Evolutionary conservation across 1,284 basidiomycete genomes (phyloP).

Genomic region (Wallemia ichthyophaga): DNA sequence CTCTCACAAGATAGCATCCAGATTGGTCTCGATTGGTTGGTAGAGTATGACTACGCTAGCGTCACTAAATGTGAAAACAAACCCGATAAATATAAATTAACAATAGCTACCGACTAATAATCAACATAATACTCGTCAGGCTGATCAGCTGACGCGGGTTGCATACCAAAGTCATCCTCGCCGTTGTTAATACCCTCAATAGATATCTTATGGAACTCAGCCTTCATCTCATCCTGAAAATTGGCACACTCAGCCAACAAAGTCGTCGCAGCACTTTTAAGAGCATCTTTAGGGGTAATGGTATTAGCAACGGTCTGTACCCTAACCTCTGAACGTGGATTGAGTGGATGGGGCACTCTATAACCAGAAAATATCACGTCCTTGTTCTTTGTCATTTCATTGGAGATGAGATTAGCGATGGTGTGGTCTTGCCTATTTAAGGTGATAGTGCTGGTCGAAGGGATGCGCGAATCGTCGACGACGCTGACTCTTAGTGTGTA

Average conservation of each 20-base stretch:
- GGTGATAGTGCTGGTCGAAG: background rate
- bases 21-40: background rate
- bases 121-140: background rate
- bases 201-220: background rate
- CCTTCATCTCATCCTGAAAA: background rate
- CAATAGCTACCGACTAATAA: background rate
- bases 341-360: background rate
- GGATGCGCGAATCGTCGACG: background rate
- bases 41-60: background rate
- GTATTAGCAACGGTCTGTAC: background rate
- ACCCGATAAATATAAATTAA: background rate
- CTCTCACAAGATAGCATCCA: background rate
- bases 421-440: background rate
- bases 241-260: background rate
- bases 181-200: background rate
- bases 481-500: background rate
- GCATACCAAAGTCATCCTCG: background rate
- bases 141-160: background rate
- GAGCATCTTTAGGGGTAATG: background rate
- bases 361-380: background rate
- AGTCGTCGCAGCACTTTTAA: background rate
- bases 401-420: background rate
- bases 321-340: background rate
- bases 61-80: background rate
- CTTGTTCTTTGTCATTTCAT: background rate